Percentiles rank a stretch among this genome's conserved stretches.
phyloP scores from a whole-genome alignment of 768 basidiomycete species.

The Terana coerulea region DNA sequence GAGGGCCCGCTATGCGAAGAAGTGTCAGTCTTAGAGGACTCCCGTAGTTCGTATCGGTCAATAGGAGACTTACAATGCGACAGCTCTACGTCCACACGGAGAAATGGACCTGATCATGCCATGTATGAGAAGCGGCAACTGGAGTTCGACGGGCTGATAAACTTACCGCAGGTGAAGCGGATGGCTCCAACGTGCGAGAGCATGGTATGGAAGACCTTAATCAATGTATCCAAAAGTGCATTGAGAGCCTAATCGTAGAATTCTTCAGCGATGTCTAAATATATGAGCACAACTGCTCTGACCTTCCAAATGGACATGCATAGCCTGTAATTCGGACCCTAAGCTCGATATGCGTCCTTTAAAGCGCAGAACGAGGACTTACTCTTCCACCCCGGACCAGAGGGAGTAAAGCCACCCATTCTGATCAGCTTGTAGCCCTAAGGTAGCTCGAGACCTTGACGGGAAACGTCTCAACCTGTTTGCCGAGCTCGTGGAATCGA shows the following conservation, averaged over 20 bases:
- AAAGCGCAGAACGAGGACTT: slow-evolving; percentile 3
- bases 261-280: no score
- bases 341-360: not conserved
- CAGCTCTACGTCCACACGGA: slow-evolving; percentile 18
- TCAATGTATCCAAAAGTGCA: slow-evolving; percentile 15
- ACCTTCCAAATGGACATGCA: slow-evolving; percentile 26
- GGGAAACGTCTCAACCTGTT: slow-evolving; percentile 24
- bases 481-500: slow-evolving; percentile 20
- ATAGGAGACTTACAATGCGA: not conserved
- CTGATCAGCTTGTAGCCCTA: slow-evolving; percentile 19
- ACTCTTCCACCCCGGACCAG: slow-evolving; percentile 24
- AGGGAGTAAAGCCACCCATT: slow-evolving; percentile 16
- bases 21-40: not conserved
- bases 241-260: slow-evolving; percentile 20
- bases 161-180: slow-evolving; percentile 20
- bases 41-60: no score
- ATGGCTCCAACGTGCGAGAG: slow-evolving; percentile 20
- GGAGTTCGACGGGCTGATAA: not conserved
- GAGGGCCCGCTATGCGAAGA: not conserved
- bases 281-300: no score
- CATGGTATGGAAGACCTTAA: slow-evolving; percentile 20
- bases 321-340: slow-evolving; percentile 17
- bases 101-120: slow-evolving; percentile 8
- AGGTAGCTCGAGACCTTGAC: slow-evolving; percentile 22
- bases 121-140: not conserved